Percentiles rank a stretch among this genome's conserved stretches.
phyloP scores from a whole-genome alignment of 2,329 filamentous ascomycete genomes.

The Westerdykella ornata region DNA sequence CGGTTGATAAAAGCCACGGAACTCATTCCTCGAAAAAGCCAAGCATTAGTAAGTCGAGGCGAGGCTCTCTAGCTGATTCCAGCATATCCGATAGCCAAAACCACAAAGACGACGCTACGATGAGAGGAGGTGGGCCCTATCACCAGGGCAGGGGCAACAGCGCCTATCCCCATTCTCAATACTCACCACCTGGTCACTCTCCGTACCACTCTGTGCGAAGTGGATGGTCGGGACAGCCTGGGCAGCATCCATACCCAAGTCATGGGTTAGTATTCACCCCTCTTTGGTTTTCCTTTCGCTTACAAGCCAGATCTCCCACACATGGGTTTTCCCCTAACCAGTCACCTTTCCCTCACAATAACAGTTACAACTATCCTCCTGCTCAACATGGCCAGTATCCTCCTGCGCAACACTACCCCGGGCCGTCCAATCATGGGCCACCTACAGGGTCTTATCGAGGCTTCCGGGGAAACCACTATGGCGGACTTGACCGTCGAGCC shows the following conservation, averaged over 20 bases:
- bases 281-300: constrained; percentile 5
- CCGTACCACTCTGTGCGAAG: constrained; percentile 53
- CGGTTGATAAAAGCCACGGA: constrained; percentile 15
- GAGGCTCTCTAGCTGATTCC: constrained; percentile 22
- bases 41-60: constrained; percentile 17
- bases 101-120: constrained; percentile 24
- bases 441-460: constrained; percentile 46
- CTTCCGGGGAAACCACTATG: constrained; percentile 56
- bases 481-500: constrained; percentile 41
- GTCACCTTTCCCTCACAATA: constrained; percentile 47
- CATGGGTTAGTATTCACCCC: constrained; percentile 43
- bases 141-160: constrained; percentile 32
- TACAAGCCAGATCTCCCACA: constrained; percentile 37
- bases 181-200: constrained; percentile 56
- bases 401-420: constrained; percentile 40
- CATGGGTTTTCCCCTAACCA: constrained; percentile 53
- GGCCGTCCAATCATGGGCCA: constrained; percentile 46
- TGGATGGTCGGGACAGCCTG: constrained; percentile 45
- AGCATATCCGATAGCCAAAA: constrained; percentile 28
- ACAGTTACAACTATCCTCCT: constrained; percentile 21
- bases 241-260: constrained; percentile 38
- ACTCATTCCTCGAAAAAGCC: constrained; percentile 1
- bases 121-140: constrained; percentile 32
- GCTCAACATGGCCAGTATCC: constrained; percentile 44
- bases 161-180: constrained; percentile 44